Percentiles rank a stretch among this genome's conserved stretches.
These are phyloP conservation scores for Sporothrix schenckii DNA, from an alignment of 2,329 filamentous ascomycete species.

Conservation along the genomic window DNA sequence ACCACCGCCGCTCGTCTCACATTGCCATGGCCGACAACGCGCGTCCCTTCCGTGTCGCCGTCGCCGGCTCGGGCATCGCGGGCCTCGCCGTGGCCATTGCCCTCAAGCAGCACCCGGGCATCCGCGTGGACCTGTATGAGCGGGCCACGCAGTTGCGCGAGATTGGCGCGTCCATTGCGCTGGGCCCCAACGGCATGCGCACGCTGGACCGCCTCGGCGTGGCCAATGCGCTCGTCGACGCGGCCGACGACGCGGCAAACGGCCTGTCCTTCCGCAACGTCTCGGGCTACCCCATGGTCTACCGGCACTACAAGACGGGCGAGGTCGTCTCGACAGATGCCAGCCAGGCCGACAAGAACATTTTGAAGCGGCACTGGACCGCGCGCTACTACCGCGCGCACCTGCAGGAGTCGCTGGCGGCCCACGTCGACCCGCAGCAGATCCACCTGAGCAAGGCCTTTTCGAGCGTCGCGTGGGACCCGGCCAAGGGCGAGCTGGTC, in stretches of 20 bases:
- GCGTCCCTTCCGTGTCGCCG: constrained; percentile 23
- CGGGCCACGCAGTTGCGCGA: constrained; percentile 51
- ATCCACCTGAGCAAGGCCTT: constrained; percentile 52
- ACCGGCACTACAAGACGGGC: constrained; percentile 49
- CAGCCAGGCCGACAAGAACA: constrained; percentile 46
- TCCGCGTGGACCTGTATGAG: constrained; percentile 51
- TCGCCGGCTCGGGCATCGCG: constrained; percentile 39
- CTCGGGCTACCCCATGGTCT: constrained; percentile 51
- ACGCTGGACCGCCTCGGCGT: constrained; percentile 56
- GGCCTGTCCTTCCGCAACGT: constrained; percentile 48
- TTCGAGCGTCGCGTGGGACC: constrained; percentile 43
- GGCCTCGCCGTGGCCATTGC: constrained; percentile 46
- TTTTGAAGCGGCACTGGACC: constrained; percentile 47
- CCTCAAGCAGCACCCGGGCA: constrained; percentile 33
- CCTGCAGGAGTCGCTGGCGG: constrained; percentile 52
- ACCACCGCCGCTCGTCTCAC: background rate
- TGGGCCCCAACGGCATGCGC: constrained; percentile 58
- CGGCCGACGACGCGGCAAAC: constrained; percentile 37
- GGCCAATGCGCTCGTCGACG: constrained; percentile 46
- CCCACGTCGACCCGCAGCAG: constrained; percentile 47
- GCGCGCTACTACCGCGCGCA: constrained; percentile 54
- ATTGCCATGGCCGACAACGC: background rate
- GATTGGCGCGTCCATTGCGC: constrained; percentile 53
- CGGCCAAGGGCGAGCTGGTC: constrained; percentile 39
- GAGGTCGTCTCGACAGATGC: constrained; percentile 51